A percentile compares a stretch with the other conserved stretches of the same genome.
Conservation (phyloP, 805 yeast species). For the Ogataea chonburiensis region DNA sequence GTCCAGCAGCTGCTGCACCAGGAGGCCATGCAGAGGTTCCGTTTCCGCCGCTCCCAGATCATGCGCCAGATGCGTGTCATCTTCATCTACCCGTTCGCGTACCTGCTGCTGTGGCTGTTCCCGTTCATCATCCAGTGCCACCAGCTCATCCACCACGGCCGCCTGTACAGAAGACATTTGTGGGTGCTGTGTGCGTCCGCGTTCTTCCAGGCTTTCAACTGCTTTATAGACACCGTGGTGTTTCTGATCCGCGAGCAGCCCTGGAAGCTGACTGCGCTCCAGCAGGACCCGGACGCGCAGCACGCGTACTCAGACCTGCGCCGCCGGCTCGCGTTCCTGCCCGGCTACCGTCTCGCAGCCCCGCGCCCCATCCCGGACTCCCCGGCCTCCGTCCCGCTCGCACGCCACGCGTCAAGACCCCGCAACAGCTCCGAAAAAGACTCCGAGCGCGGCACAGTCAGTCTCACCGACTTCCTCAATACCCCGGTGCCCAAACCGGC, state of each 20-base stretch:
- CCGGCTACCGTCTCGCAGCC: conserved; percentile 24
- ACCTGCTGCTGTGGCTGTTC: conserved; percentile 75
- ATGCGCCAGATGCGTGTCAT: conserved; percentile 76
- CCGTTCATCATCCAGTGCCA: conserved; percentile 66
- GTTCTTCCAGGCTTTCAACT: conserved; percentile 76
- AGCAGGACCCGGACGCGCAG: conserved; percentile 25
- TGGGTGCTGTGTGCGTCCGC: conserved; percentile 72
- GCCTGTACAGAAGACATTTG: conserved; percentile 48
- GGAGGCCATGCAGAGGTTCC: conserved; percentile 60
- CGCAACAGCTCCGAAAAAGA: conserved; percentile 11
- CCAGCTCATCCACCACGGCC: conserved; percentile 48
- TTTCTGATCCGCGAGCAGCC: conserved; percentile 78
- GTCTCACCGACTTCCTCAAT: conserved; percentile 19
- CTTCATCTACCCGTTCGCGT: conserved; percentile 82
- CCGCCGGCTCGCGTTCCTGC: conserved; percentile 25
- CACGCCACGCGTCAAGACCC: neutral
- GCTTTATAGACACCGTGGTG: conserved; percentile 73
- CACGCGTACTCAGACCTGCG: conserved; percentile 24
- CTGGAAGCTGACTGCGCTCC: conserved; percentile 46
- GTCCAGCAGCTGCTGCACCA: conserved; percentile 45
- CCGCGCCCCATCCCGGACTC: neutral
- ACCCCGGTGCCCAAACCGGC: conserved; percentile 9
- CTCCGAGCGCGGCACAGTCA: conserved; percentile 7
- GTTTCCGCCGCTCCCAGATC: conserved; percentile 61
- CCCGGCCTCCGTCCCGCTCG: neutral